Evolutionary conservation across 2,329 filamentous ascomycete genomes (phyloP).

Genomic region (Chaetomium olivaceum): DNA sequence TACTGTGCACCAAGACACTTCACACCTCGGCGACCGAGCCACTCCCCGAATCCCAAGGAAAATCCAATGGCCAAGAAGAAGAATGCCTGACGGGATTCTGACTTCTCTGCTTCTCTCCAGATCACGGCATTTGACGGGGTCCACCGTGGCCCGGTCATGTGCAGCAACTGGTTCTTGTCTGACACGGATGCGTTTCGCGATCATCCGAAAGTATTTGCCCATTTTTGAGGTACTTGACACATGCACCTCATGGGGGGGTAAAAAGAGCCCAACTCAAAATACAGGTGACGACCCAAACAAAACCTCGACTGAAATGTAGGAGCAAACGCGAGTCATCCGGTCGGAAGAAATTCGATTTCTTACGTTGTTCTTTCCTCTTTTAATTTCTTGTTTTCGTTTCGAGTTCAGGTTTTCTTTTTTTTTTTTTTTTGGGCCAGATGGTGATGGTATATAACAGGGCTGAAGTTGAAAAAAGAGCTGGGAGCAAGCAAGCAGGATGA

Average conservation of each 20-base stretch:
- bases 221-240: not conserved
- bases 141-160: not conserved
- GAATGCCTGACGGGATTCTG: not conserved
- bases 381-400: no score
- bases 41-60: not conserved
- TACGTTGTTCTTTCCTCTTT: no score
- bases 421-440: no score
- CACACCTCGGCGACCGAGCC: not conserved
- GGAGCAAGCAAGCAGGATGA: not conserved
- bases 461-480: not conserved
- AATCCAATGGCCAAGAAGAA: not conserved
- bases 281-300: no score
- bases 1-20: not conserved
- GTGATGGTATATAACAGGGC: not conserved
- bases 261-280: no score
- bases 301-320: no score
- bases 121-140: not conserved
- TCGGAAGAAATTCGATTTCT: no score
- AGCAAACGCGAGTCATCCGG: no score
- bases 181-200: not conserved
- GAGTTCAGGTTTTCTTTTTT: no score
- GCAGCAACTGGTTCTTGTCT: not conserved
- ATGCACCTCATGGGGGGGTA: no score
- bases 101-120: not conserved
- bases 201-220: not conserved